Evolutionary conservation across 108 stramenopile genomes (phyloP), one percentile per base, ranked within the genome.

Genomic region (Skeletonema marinoi): DNA sequence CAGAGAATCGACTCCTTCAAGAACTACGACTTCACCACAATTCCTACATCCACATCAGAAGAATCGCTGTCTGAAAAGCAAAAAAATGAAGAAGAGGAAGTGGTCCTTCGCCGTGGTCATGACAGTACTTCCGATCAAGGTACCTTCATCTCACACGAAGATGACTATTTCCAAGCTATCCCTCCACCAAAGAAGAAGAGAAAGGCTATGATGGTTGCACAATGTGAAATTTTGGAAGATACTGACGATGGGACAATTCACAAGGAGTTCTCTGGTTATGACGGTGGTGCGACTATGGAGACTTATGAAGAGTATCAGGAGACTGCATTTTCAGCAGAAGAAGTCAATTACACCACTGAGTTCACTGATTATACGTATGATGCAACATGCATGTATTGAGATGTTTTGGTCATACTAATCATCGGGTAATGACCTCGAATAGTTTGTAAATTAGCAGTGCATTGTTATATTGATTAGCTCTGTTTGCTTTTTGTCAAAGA

Each of bases 1-100:
- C 56, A 74, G 54, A 36, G 19, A 6, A 66, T 74, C 9, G 73
- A 74, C 46, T 74, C 73, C 51, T 74, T 58, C 56, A 59, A 38
- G 65, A 74, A 74, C n/a, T 74, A 66, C 39, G 65, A 66, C 39
- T 41, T 74, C n/a, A 21, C 42, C 3, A 25, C 65, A 5, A 46
- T 30, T 30, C 21, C 38, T 19, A 1, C 17, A 66, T 25, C 65
- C n/a, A 29, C 17, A 10, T 66, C 65, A 25, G 29, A 30, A 35
- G 65, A 66, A 21, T 21, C n/a, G 13, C 19, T 41, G 21, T 19
- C 65, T 33, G 65, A 19, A 21, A 21, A 66, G 29, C 62, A 35
- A 63, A 3, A 17, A 42, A 41, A 66, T 29, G 65, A 66, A 35
- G 65, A 66, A 21, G 65, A 66, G 16, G 65, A 66, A 12, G 65